Base-by-base conservation (phyloP, 306 rosid species). In the Rubus idaeus region DNA sequence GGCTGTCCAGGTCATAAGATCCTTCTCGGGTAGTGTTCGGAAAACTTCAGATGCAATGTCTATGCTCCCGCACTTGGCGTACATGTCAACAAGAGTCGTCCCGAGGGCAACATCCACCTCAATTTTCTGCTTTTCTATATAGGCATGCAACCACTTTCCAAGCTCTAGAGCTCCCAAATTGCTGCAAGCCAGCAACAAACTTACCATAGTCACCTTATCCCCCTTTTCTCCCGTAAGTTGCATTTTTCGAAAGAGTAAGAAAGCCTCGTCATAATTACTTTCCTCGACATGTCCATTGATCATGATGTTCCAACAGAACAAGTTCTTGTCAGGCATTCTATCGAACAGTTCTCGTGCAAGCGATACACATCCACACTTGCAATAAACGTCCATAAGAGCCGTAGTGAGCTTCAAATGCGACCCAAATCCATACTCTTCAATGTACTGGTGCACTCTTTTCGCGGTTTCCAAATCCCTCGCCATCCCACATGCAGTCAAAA, bases 141-240 rank as follows among this genome's bases (percentile, higher is more conserved):
- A 71, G 55, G 78, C 84, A 57, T 56, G 71, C 50, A 81, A 8
- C 81, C 81, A 76, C 67, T 71, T 81, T n/a, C 78, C 81, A 7
- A 81, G 81, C 70, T 77, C 65, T 20, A 81, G 71, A 52, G 78
- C 81, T 37, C 84, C 81, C 39, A 77, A 81, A 72, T 56, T 77
- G 61, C 58, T 70, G 68, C 80, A 76, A 70, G 73, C 84, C 53
- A 81, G 73, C 74, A 75, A 47, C 23, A 80, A 75, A 58, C 83
- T 75, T 12, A 63, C 74, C 76, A 75, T 61, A 5, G 80, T 63
- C 55, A 81, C 74, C 69, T 63, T 37, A 53, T 76, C 80, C 23
- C 80, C 84, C 21, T n/a, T 81, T 45, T 75, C 62, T 35, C 77
- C 80, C 53, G 37, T 14, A 35, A 76, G 73, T 37, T 80, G 84